Base-by-base conservation (phyloP, 768 basidiomycete species). In the Hericium alpestre region DNA sequence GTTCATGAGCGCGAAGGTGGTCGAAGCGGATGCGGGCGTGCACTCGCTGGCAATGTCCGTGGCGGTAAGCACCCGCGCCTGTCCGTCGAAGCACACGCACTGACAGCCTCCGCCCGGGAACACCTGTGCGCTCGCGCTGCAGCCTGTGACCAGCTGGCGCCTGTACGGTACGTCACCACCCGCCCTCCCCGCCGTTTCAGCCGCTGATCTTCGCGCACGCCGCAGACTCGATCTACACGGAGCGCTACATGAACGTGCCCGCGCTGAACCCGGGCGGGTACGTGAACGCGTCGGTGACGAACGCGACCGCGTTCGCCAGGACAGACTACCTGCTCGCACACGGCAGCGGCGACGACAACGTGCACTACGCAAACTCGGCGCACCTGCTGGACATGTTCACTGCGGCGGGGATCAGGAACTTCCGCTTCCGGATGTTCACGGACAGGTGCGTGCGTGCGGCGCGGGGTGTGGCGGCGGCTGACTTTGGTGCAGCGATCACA, bases 301-400 rank as follows among this genome's bases (percentile, higher is more conserved):
- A 90, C 66, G 92, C 96, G 51, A 86, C 85, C 10, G 92, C 85
- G 3, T 99, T 98, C 76, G 72, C 80, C 61, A 75, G 87, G 57
- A 77, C 86, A 32, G 81, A 92, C 61, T 98, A 80, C 69, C 69
- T 94, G 52, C 81, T 97, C 54, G 90, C 88, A 10, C 94, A 97
- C 65, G 96, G 96, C 32, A 92, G 86, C 62, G 95, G 86, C 9
- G 95, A 98, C 67, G 95, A 98, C 68, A 98, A 98, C 65, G 93
- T 99, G 48, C 96, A 99, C 71, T 93, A 81, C 65, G 82, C 88
- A 40, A 94, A 99, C 72, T 84, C 88, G 55, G 93, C 93, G 12
- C 89, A 89, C 63, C 66, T 99, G 65, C 71, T 99, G 38, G 95
- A 98, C 70, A 93, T 96, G 84, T 80, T 99, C 63, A 97, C 93